Base-by-base conservation (phyloP, 2,329 filamentous ascomycete species). In the Aureobasidium sp. region DNA sequence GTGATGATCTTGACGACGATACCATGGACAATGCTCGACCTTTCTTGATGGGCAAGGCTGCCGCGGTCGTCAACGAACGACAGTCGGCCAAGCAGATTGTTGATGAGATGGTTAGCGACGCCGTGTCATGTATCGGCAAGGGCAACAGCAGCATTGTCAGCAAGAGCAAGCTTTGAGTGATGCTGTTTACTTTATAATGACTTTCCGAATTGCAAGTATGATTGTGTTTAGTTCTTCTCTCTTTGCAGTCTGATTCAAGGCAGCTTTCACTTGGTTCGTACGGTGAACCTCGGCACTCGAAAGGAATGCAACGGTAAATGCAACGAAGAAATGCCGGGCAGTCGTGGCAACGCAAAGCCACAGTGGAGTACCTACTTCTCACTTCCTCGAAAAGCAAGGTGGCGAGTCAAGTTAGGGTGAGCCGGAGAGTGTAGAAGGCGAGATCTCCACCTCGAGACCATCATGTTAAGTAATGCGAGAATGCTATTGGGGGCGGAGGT, bases 1-100 rank as follows among this genome's bases (percentile, higher is more conserved):
- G 83, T 25, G 79, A 81, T 62, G 79, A 82, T 63, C 68, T 81
- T 48, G 84, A 90, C 63, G 92, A 97, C 64, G 91, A 97, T 44
- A 84, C 88, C 37, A 86, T 99, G 79, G 94, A 97, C 75, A 91
- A 94, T 73, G 92, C 91, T 71, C 84, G 91, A 63, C 92, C 92
- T 15, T 96, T 86, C 81, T 78, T 97, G 69, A 99, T 99, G 94
- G 94, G 94, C 75, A 95, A 97, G 83, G 93, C 90, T 64, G 89
- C 94, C 41, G 93, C 94, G 31, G 90, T 97, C 36, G 89, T 94
- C 62, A 94, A 93, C 72, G 91, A 97, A 79, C 89, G 87, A 82
- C 95, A 95, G 86, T 80, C 83, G 42, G 94, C 94, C 65, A 95
- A 92, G 84, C 89, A 77, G 20, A 93, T 99, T 65, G 88, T 99